phyloP scores from a whole-genome alignment of 2,329 filamentous ascomycete species.

The Colletotrichum melonis region DNA sequence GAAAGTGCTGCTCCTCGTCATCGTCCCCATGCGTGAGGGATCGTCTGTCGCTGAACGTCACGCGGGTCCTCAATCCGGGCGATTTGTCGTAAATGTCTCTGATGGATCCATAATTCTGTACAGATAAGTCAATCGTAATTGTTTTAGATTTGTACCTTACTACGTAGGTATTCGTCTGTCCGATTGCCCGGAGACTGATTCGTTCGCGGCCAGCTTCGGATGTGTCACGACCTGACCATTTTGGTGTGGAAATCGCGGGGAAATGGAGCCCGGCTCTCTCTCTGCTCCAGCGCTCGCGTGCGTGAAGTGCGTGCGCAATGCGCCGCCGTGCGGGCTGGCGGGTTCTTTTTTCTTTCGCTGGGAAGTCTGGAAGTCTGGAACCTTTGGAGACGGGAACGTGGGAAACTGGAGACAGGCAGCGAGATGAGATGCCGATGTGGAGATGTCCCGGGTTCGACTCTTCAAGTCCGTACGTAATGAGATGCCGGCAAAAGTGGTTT shows the following conservation, averaged over 20 bases:
- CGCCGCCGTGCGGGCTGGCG: neutral
- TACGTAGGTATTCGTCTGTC: too few species aligned
- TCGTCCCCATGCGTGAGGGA: neutral
- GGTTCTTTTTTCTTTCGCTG: neutral
- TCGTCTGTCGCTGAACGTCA: neutral
- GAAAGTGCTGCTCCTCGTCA: neutral
- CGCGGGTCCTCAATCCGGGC: neutral
- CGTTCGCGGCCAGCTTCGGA: conserved; percentile 21
- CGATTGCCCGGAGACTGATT: neutral
- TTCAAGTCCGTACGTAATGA: conserved; percentile 28
- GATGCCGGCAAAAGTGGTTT: conserved; percentile 10
- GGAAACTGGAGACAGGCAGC: neutral
- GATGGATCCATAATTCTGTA: conserved; percentile 12
- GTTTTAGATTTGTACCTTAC: neutral
- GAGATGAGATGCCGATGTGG: conserved; percentile 6
- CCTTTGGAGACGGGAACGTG: too few species aligned
- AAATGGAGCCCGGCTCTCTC: neutral
- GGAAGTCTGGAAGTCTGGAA: neutral
- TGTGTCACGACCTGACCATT: neutral
- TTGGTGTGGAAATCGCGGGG: conserved; percentile 5
- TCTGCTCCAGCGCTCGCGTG: neutral
- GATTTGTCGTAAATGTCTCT: neutral
- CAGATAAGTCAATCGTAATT: neutral
- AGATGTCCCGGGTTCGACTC: neutral
- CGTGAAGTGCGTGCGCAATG: neutral